Base-by-base conservation (phyloP, 2,329 filamentous ascomycete species). In the Coniochaeta ligniaria region DNA sequence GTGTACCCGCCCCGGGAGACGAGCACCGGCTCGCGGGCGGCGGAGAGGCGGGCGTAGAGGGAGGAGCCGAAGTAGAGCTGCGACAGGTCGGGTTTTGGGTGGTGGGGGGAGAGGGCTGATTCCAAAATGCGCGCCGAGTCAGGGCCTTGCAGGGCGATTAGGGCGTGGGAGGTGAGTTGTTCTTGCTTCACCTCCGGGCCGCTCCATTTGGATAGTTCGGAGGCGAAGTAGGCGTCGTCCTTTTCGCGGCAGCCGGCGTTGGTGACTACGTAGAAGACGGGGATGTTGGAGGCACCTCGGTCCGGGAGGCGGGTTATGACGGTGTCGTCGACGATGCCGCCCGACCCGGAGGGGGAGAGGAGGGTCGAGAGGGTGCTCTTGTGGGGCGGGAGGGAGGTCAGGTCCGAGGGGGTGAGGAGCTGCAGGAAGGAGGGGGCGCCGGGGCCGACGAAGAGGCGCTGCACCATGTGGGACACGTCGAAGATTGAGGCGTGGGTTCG, bases 391-490 rank as follows among this genome's bases (percentile, higher is more conserved):
- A 96, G 82, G 36, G 80, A 78, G 56, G 81, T 79, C 58, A 95
- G 80, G 52, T 86, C 85, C 14, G 88, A 87, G 0, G 95, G 95
- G 0, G 93, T 96, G 63, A 99, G 80, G 65, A 80, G 86, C 79
- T 96, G 87, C 38, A 99, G 83, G 72, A 98, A 95, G 5, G 84
- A 84, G 28, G 88, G 83, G 6, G 91, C 93, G 36, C 90, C 90
- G 7, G 91, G 86, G 0, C 95, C 95, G 58, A 85, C 85, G 72
- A 99, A 86, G 66, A 87, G 83, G 74, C 96, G 92, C 78, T 96
- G 93, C 64, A 89, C 92, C 94, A 98, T 98, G 78, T 98, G 95
- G 73, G 89, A 89, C 60, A 98, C 95, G 75, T 99, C 95, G 71
- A 99, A 99, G 65, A 99, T 78, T 65, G 92, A 96, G 61, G 91